Evolutionary conservation across 129 eudicot genomes (phyloP).

Genomic region (Deinandra increscens): DNA sequence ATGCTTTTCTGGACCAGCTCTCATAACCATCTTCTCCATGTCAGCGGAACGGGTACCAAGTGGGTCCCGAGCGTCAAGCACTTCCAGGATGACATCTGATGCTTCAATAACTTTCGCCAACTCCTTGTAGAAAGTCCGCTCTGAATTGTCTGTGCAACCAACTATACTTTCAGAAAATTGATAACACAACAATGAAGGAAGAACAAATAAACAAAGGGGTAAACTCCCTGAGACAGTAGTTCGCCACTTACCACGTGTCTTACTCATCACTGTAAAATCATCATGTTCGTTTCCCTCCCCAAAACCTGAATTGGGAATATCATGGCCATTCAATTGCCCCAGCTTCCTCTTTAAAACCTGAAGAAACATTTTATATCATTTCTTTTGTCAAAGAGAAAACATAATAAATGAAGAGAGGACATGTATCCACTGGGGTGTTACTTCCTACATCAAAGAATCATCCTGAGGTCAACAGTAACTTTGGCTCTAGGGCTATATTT

Average conservation of each 20-base stretch:
- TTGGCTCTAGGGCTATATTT: not conserved
- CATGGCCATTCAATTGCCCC: constrained; percentile 61
- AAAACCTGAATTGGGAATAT: constrained; percentile 27
- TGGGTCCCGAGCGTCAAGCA: constrained; percentile 99
- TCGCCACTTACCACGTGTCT: constrained; percentile 46
- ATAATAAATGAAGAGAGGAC: not conserved
- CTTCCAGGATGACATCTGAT: constrained; percentile 97
- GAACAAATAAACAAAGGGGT: not conserved
- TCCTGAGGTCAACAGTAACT: not conserved
- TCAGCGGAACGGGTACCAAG: constrained; percentile 87
- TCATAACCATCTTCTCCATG: constrained; percentile 93
- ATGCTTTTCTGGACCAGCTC: constrained; percentile 77
- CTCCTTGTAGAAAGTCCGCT: constrained; percentile 90
- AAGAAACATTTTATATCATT: constrained; percentile 3
- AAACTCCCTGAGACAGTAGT: not conserved
- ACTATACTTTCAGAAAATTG: not conserved
- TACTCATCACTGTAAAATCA: constrained; percentile 31
- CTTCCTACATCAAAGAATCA: not conserved
- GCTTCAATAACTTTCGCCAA: constrained; percentile 89
- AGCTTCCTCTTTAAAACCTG: constrained; percentile 84
- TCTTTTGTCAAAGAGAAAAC: not conserved
- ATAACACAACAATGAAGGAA: constrained; percentile 1
- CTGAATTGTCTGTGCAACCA: constrained; percentile 62
- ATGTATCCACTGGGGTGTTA: not conserved
- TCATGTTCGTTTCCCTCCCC: constrained; percentile 41